Evolutionary conservation across 2,329 filamentous ascomycete species (phyloP), one percentile per base, ranked within the genome.

Genomic region (Colletotrichum sp.): DNA sequence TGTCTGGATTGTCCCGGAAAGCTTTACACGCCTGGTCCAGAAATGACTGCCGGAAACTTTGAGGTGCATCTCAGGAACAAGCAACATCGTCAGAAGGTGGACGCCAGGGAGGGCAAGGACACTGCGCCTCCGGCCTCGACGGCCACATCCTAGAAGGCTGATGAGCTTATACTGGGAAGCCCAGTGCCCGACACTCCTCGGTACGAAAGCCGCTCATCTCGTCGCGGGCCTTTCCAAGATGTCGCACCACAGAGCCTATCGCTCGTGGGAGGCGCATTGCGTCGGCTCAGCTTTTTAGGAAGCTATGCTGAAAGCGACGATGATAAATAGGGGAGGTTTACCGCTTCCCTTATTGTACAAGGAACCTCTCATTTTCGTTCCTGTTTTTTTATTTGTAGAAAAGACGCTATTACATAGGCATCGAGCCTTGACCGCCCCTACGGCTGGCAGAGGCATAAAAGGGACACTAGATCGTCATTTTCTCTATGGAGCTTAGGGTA

Each of bases 1-100:
- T 99, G 97, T 84, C 92, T 94, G 63, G 97, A 99, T 84, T 99
- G 97, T 83, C 95, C 95, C 0, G 95, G 95, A 34, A 99, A 98
- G 85, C 88, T 98, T 13, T 99, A 99, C 85, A 98, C 96, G 0
- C 95, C 96, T 0, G 95, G 96, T 0, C 95, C 96, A 0, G 95
- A 94, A 29, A 94, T 91, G 83, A 96, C 95, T 4, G 95, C 96
- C 7, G 93, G 93, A 62, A 98, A 98, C 82, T 99, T 99, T 78
- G 95, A 98, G 85, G 92, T 98, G 2, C 97, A 99, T 86, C 88
- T 99, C 65, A 95, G 93, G 84, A 98, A 98, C 84, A 92, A 94
- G 59, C 88, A 90, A 69, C 97, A 99, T 84, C 91, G 93, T 80
- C 92, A 95, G 79, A 91, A 91, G 80, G 95, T 96, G 12, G 82